Conservation (phyloP, 257 asterid species). For the Solanum tarapatanum region DNA sequence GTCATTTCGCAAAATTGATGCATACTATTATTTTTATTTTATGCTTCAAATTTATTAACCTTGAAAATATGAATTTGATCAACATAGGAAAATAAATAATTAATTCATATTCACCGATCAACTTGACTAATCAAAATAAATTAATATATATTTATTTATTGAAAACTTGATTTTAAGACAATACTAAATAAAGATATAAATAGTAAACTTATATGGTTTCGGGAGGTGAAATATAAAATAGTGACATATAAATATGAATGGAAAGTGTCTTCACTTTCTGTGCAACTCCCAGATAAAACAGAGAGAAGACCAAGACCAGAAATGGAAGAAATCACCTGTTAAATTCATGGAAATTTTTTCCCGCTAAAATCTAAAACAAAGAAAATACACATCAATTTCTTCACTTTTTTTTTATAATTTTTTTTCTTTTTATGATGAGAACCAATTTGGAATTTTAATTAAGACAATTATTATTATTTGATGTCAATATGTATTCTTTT, state of each 20-base stretch:
- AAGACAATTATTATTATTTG: background rate
- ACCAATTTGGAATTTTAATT: background rate
- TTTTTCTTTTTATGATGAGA: background rate
- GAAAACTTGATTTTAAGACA: rapidly evolving
- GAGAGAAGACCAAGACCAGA: background rate
- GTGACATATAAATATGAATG: no score
- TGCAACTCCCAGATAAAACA: background rate
- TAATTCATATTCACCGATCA: no score
- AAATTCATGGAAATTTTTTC: background rate
- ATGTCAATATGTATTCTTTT: background rate
- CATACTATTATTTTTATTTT: no score
- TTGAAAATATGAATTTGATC: no score
- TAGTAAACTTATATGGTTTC: no score
- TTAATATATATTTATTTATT: no score
- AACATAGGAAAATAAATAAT: rapidly evolving
- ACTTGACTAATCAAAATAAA: no score
- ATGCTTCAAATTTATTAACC: background rate
- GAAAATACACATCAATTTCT: background rate
- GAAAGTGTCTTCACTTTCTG: background rate
- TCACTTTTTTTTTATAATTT: background rate
- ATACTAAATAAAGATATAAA: no score
- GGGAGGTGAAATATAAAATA: no score
- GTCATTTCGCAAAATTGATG: no score
- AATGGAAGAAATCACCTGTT: background rate
- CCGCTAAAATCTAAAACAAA: background rate